Evolutionary conservation across 805 yeast genomes (phyloP), one percentile per base, ranked within the genome.

Genomic region (Cyberlindnera maritima): DNA sequence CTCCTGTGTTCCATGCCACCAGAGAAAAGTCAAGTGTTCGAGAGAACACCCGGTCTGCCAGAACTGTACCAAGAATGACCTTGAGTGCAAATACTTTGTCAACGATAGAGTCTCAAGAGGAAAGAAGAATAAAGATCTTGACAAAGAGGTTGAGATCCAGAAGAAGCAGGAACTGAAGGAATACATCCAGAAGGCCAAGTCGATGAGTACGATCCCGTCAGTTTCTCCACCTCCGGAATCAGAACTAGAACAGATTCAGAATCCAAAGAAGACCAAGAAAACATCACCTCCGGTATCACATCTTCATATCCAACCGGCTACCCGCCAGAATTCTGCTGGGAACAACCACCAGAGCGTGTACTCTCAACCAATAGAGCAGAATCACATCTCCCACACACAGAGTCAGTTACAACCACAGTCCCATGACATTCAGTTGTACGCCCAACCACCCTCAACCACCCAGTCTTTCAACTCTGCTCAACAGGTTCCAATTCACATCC

Each of bases 1-100:
- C 37, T 71, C 78, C 44, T 80, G 86, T 59, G 72, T 76, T 14
- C 67, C 82, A 39, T 80, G 86, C 56, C 83, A 80, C 56, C 71
- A 77, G 36, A 72, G 77, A 52, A 80, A 80, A 59, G 72, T 78
- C 53, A 78, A 77, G 55, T 80, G 85, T 55, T 69, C 79, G 1
- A 64, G 82, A 52, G 76, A 67, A 11, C 73, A 65, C 19, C 85
- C 85, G 2, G 59, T 67, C 2, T 81, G 85, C 53, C 64, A 67
- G 44, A 74, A 72, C 57, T 80, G 86, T 61, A 60, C 66, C 26
- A 77, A 72, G 53, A 62, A 72, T 41, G 69, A 70, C 2, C 55
- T 70, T 34, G 74, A 68, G 31, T 81, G 87, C 62, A 71, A 72
- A 52, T 80, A 80, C 58, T 81, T 79, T 55, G 71, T 75, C 39